phyloP scores from a whole-genome alignment of 768 basidiomycete species.

The Pseudohyphozyma bogoriensis region DNA sequence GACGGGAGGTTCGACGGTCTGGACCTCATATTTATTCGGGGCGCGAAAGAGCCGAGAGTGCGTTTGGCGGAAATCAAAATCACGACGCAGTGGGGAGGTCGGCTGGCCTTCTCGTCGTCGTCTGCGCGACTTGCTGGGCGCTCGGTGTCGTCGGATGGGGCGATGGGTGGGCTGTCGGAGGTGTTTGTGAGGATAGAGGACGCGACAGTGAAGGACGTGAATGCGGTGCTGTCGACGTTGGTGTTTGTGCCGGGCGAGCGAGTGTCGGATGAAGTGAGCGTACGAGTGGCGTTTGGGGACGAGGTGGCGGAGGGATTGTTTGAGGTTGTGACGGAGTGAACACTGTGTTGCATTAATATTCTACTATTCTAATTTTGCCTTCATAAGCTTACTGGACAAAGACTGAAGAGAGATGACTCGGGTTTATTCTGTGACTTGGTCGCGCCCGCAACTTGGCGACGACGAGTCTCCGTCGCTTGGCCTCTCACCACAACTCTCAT shows the following conservation, averaged over 20 bases:
- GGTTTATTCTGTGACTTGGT: too few species aligned
- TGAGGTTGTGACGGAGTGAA: too few species aligned
- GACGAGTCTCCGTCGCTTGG: too few species aligned
- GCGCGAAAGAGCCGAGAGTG: not conserved
- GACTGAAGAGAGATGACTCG: too few species aligned
- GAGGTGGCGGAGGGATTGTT: not conserved
- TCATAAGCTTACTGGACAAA: too few species aligned
- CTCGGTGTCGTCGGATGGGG: not conserved
- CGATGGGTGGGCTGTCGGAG: not conserved
- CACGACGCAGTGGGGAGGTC: not conserved
- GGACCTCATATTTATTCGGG: conserved; percentile 20
- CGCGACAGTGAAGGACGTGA: conserved; percentile 13
- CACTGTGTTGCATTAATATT: too few species aligned
- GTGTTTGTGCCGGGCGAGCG: not conserved
- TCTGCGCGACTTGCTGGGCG: not conserved
- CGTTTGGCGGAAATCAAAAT: not conserved
- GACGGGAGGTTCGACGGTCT: conserved; percentile 22
- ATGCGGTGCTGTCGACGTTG: conserved; percentile 6
- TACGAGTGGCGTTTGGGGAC: conserved; percentile 7
- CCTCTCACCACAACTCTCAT: too few species aligned
- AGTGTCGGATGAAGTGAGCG: conserved; percentile 2
- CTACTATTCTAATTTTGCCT: too few species aligned
- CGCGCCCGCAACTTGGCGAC: too few species aligned
- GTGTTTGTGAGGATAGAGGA: not conserved
- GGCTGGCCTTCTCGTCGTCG: not conserved